phyloP scores from a whole-genome alignment of 2,329 filamentous ascomycete genomes.

The Paraphaeosphaeria sporulosa region DNA sequence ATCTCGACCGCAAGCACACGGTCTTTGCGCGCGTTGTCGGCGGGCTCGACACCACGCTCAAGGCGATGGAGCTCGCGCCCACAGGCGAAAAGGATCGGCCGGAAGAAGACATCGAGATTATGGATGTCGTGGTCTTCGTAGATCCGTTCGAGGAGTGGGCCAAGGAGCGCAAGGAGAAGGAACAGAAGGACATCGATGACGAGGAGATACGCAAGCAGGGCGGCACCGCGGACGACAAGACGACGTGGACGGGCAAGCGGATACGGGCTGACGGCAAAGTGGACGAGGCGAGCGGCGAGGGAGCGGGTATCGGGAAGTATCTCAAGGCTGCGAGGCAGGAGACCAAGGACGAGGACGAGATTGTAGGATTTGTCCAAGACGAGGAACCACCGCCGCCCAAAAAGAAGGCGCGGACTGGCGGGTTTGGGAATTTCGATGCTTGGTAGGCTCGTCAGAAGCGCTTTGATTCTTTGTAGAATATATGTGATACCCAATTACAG shows the following conservation, averaged over 20 bases:
- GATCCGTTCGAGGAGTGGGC: constrained; percentile 96
- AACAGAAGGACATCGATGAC: constrained; percentile 68
- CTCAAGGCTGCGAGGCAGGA: constrained; percentile 66
- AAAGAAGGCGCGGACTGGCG: constrained; percentile 80
- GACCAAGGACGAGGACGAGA: constrained; percentile 60
- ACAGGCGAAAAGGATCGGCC: constrained; percentile 80
- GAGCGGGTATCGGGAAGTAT: constrained; percentile 78
- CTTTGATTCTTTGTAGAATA: background rate
- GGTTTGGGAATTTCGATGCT: constrained; percentile 93
- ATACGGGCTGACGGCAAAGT: constrained; percentile 73
- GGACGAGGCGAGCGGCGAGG: constrained; percentile 62
- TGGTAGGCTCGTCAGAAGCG: constrained; percentile 66
- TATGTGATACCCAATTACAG: constrained; percentile 6
- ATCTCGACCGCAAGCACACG: constrained; percentile 96
- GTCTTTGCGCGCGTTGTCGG: constrained; percentile 89
- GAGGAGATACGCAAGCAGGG: constrained; percentile 70
- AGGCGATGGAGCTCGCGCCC: constrained; percentile 77
- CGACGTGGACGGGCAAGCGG: constrained; percentile 96
- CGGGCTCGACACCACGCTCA: constrained; percentile 73
- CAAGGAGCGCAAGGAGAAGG: constrained; percentile 64
- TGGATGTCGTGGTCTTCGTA: constrained; percentile 84
- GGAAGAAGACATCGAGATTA: constrained; percentile 78
- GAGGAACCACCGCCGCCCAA: constrained; percentile 66
- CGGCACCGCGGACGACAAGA: constrained; percentile 84
- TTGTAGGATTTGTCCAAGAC: constrained; percentile 68